Conservation (phyloP, 2,329 filamentous ascomycete genomes). For the Alternaria atra region DNA sequence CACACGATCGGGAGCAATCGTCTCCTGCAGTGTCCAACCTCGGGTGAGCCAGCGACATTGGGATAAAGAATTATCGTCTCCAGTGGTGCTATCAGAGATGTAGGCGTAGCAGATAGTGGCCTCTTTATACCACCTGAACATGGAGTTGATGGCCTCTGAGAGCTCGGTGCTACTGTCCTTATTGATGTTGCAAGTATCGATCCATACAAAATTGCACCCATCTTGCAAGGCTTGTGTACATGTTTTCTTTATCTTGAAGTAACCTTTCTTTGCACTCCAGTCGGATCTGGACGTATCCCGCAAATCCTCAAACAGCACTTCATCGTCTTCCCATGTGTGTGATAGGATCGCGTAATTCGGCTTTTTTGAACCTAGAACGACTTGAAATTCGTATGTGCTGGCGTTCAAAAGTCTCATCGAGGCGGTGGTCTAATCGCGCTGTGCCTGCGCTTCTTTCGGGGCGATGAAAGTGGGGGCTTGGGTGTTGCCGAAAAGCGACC, state of each 20-base stretch:
- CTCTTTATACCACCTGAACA: constrained; percentile 19
- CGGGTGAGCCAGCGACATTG: constrained; percentile 25
- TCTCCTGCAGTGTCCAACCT: constrained; percentile 30
- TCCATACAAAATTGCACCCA: neutral
- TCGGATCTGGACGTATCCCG: neutral
- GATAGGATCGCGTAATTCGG: neutral
- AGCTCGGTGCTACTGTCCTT: constrained; percentile 24
- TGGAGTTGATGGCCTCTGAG: constrained; percentile 14
- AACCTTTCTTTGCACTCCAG: neutral
- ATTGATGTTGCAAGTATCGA: constrained; percentile 16
- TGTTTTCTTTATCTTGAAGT: neutral
- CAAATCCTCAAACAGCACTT: neutral
- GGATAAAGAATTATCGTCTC: fast-evolving
- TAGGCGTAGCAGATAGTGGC: constrained; percentile 24
- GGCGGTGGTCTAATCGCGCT: neutral
- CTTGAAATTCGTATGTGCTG: neutral
- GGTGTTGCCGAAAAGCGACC: neutral
- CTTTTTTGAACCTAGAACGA: neutral
- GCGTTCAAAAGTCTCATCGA: neutral
- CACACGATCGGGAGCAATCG: constrained; percentile 21
- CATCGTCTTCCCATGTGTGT: neutral
- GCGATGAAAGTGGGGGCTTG: neutral
- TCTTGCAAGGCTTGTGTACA: neutral
- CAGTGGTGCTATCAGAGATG: constrained; percentile 5
- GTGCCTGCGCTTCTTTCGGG: neutral